Percentiles rank a stretch among this genome's conserved stretches.
phyloP scores from a whole-genome alignment of 371 early-diverging fungal genomes.

The Lichtheimia corymbifera region DNA sequence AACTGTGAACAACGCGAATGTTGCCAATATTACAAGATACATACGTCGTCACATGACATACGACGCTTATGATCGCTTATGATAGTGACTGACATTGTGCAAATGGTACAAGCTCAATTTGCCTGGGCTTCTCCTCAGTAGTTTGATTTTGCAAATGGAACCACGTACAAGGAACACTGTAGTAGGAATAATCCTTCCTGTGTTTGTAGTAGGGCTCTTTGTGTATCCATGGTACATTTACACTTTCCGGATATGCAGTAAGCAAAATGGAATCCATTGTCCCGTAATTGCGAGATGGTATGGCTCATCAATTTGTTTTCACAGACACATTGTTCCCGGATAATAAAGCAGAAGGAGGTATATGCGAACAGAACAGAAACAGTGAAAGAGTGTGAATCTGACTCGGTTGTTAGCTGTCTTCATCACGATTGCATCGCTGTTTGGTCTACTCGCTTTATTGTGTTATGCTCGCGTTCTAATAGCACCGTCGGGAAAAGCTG shows the following conservation, averaged over 20 bases:
- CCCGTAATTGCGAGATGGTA: too few species aligned
- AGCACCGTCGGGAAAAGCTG: slow-evolving; percentile 50
- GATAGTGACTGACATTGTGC: too few species aligned
- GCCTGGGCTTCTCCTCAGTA: neutral
- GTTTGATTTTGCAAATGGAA: slow-evolving; percentile 7
- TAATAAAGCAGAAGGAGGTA: too few species aligned
- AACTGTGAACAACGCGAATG: too few species aligned
- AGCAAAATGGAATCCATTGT: slow-evolving; percentile 1
- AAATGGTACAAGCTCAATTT: neutral
- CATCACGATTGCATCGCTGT: slow-evolving; percentile 43
- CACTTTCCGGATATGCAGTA: slow-evolving; percentile 58
- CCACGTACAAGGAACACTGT: slow-evolving; percentile 9
- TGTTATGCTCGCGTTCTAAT: slow-evolving; percentile 50
- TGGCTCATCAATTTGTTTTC: too few species aligned
- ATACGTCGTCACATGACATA: too few species aligned
- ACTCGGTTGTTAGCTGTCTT: slow-evolving; percentile 33
- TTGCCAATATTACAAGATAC: too few species aligned
- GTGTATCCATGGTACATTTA: slow-evolving; percentile 56
- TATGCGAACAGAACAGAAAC: too few species aligned
- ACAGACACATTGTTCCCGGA: too few species aligned
- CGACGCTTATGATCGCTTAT: too few species aligned
- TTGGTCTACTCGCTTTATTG: slow-evolving; percentile 43
- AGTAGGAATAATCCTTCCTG: slow-evolving; percentile 30
- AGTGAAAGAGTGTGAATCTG: too few species aligned
- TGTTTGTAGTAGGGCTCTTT: slow-evolving; percentile 36